Evolutionary conservation across 495 filamentous ascomycete genomes (phyloP), one percentile per base, ranked within the genome.

Genomic region (Penicillium silybi): DNA sequence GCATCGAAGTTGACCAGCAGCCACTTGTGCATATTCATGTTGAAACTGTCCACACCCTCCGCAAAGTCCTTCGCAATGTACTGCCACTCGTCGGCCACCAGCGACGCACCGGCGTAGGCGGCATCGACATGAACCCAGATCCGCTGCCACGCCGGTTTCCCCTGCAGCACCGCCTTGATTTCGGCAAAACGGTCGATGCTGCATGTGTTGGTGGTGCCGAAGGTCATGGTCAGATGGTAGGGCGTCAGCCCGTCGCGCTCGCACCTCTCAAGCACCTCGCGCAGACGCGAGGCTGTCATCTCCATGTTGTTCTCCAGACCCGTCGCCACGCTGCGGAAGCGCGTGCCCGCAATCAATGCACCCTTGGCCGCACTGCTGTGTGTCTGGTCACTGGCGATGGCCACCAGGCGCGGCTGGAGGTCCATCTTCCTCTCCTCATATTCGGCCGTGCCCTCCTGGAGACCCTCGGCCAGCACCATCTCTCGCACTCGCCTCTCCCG

Each of bases 11-110:
- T 96, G 38, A 89, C 89, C 13, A 97, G 80, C 34, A 97, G 77
- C 92, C 93, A 97, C 74, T 98, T 98, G 75, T 97, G 93, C 87
- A 97, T 87, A 70, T 97, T 98, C 73, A 89, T 83, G 63, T 96
- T 82, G 75, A 93, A 96, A 61, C 85, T 90, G 69, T 96, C 90
- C 51, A 96, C 90, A 0, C 68, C 72, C 50, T 72, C 67, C 1
- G 73, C 64, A 43, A 95, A 82, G 6, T 79, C 70, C 38, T 75
- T 62, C 0, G 86, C 75, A 46, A 90, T 78, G 61, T 88, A 75
- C 55, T 89, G 85, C 63, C 86, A 90, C 61, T 95, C 90, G 16
- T 89, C 84, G 15, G 84, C 85, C 4, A 96, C 77, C 5, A 97
- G 77, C 26, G 90, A 84, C 0, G 89, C 82, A 0, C 93, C 93